A percentile compares a stretch with the other conserved stretches of the same genome.
Evolutionary conservation across 352 stramenopile genomes (phyloP).

Genomic region (Globisporangium barbulae): DNA sequence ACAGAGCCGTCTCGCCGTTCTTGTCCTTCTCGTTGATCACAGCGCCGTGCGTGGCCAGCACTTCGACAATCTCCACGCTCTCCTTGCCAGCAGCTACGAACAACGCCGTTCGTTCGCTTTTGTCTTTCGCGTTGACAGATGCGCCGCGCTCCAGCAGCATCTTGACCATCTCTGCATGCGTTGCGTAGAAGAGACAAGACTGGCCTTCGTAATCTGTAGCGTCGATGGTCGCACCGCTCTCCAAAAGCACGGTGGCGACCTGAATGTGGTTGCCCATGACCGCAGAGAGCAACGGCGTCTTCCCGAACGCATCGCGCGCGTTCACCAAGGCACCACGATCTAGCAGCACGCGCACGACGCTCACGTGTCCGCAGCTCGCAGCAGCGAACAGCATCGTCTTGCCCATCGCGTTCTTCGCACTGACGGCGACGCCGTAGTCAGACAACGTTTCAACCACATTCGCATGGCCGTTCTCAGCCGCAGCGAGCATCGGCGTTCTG

Average conservation of each 20-base stretch:
- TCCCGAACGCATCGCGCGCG: constrained; percentile 14
- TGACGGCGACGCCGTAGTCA: constrained; percentile 6
- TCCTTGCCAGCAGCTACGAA: constrained; percentile 14
- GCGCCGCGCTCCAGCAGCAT: constrained; percentile 10
- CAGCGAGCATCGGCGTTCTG: constrained; percentile 15
- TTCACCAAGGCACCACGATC: constrained; percentile 7
- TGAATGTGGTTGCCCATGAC: constrained; percentile 15
- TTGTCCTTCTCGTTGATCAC: constrained; percentile 16
- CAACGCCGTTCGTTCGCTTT: constrained; percentile 13
- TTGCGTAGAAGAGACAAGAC: constrained; percentile 17
- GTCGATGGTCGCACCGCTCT: constrained; percentile 6
- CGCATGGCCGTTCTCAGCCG: constrained; percentile 13
- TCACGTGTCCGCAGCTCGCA: constrained; percentile 13
- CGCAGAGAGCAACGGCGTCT: constrained; percentile 14
- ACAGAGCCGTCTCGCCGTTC: constrained; percentile 16
- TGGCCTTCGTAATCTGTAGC: constrained; percentile 11
- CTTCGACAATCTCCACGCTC: constrained; percentile 8
- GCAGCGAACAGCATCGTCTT: constrained; percentile 18
- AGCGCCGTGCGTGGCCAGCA: constrained; percentile 2
- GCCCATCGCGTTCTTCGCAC: constrained; percentile 11
- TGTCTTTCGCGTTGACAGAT: not conserved
- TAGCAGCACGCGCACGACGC: constrained; percentile 14
- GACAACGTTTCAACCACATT: constrained; percentile 13
- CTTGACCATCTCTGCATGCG: constrained; percentile 2
- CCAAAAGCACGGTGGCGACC: constrained; percentile 6